phyloP scores from a whole-genome alignment of 1,139 yeast species.

The Casaregolazyma suthepensis region DNA sequence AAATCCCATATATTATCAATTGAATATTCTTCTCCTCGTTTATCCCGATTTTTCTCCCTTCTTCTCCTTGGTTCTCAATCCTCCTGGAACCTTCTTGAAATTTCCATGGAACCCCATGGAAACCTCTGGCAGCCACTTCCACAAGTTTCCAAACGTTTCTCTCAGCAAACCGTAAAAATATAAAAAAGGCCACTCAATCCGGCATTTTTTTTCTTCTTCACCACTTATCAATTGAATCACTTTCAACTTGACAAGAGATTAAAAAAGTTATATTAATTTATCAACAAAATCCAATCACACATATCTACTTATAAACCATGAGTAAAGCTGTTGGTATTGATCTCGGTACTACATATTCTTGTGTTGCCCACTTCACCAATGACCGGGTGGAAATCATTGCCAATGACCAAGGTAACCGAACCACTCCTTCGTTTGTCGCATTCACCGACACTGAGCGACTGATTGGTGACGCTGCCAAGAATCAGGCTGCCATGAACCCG shows the following conservation, averaged over 20 bases:
- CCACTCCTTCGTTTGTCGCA: constrained; percentile 95
- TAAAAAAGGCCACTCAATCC: constrained; percentile 6
- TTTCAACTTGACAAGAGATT: constrained; percentile 2
- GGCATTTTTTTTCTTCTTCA: constrained; percentile 1
- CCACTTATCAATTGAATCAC: constrained; percentile 7
- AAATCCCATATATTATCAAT: not conserved
- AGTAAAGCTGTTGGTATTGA: constrained; percentile 57
- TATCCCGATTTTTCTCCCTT: not conserved
- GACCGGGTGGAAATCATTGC: constrained; percentile 91
- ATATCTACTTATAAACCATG: constrained; percentile 4
- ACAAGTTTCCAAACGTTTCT: constrained; percentile 5
- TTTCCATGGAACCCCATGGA: not conserved
- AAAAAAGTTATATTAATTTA: constrained; percentile 5
- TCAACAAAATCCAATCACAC: not conserved
- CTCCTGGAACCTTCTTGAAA: not conserved
- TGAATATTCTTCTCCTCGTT: not conserved
- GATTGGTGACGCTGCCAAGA: constrained; percentile 98
- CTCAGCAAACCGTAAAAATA: constrained; percentile 5
- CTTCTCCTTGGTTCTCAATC: not conserved
- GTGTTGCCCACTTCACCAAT: constrained; percentile 95
- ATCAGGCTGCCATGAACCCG: constrained; percentile 98
- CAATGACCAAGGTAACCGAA: constrained; percentile 98
- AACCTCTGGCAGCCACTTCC: not conserved
- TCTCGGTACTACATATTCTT: constrained; percentile 98
- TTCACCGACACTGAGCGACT: constrained; percentile 94